Evolutionary conservation across 257 asterid genomes (phyloP).

Genomic region (Solanum chaucha): DNA sequence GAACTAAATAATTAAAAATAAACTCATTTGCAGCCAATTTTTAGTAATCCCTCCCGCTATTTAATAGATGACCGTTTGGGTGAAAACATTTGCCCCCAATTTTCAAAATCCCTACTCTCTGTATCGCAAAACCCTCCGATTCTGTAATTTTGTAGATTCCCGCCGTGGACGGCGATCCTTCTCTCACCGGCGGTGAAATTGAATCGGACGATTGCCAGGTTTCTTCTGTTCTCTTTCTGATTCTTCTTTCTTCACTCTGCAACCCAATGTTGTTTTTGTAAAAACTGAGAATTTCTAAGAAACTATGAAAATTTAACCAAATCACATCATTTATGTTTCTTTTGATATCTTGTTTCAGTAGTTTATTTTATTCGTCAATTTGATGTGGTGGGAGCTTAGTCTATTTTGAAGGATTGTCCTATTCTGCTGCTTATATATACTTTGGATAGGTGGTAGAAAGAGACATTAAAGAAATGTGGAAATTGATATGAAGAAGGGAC

Average conservation of each 20-base stretch:
- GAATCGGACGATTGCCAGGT: background rate
- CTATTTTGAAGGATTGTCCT: no score
- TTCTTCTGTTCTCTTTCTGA: background rate
- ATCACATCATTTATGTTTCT: background rate
- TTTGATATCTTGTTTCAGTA: background rate
- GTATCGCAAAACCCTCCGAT: no score
- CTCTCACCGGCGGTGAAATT: background rate
- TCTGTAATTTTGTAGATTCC: no score
- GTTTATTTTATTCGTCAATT: background rate
- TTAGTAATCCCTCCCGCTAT: background rate
- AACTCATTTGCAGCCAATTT: background rate
- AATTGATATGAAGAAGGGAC: no score
- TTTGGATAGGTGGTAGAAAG: no score
- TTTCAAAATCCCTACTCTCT: background rate
- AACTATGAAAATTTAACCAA: background rate
- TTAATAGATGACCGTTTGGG: background rate
- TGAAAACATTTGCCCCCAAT: background rate
- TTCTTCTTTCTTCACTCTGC: background rate
- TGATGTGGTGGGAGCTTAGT: background rate
- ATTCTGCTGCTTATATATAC: no score
- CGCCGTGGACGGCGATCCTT: background rate
- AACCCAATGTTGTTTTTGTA: background rate
- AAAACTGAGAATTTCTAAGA: no score
- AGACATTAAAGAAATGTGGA: no score
- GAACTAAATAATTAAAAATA: no score